Percentiles rank a stretch among this genome's conserved stretches.
phyloP scores from a whole-genome alignment of 177 flowering plant genomes.

The Vitis hybrid region DNA sequence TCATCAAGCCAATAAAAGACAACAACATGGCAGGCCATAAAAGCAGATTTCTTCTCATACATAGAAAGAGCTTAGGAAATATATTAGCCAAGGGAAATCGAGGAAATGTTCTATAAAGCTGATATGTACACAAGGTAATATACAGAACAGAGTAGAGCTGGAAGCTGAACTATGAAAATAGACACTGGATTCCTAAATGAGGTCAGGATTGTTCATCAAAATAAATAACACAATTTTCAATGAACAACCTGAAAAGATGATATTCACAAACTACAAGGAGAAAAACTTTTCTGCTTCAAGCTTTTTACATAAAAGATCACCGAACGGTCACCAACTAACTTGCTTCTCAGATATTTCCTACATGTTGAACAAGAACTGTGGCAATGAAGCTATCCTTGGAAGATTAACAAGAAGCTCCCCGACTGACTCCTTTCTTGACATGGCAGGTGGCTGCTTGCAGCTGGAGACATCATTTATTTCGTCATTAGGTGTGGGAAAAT shows the following conservation, averaged over 20 bases:
- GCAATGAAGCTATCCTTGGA: conserved; percentile 80
- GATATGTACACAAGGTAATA: neutral
- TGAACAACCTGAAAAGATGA: neutral
- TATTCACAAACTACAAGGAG: neutral
- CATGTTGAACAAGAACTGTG: conserved; percentile 59
- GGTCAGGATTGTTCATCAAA: conserved; percentile 15
- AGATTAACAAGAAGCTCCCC: conserved; percentile 73
- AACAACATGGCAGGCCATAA: too few species aligned
- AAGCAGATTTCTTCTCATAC: too few species aligned
- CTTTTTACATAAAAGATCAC: neutral
- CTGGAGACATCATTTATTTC: conserved; percentile 23
- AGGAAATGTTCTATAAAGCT: too few species aligned
- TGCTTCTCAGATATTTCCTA: conserved; percentile 44
- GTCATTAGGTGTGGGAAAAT: conserved; percentile 12
- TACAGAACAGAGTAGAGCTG: neutral
- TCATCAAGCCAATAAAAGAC: too few species aligned
- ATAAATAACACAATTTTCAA: conserved; percentile 8
- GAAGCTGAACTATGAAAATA: neutral
- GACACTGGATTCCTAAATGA: neutral
- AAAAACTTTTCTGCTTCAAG: neutral
- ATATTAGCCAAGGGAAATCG: too few species aligned
- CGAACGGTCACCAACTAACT: conserved; percentile 22
- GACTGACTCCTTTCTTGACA: conserved; percentile 70
- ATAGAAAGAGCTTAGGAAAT: too few species aligned
- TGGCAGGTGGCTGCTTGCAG: conserved; percentile 33